Conservation (phyloP, 192 early-diverging fungal species). For the Cladochytrium replicatum region DNA sequence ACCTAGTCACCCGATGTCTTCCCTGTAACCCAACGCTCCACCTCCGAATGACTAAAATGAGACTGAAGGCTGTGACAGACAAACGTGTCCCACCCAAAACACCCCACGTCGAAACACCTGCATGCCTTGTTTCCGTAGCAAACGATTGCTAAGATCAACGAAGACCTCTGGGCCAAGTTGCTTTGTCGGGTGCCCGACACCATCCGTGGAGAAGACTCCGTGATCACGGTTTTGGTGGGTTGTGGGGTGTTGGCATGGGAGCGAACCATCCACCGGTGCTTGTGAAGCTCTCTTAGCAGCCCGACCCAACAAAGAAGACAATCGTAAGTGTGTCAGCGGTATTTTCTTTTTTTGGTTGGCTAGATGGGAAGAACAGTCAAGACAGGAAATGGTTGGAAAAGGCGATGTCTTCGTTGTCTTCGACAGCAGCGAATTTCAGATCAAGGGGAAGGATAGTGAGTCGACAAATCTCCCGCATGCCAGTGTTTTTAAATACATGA, state of each 20-base stretch:
- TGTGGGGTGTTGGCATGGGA: slow-evolving; percentile 41
- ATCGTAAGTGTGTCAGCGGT: slow-evolving; percentile 36
- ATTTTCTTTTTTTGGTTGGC: too few relatives aligned
- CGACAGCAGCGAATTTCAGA: slow-evolving; percentile 37
- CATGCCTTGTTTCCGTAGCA: slow-evolving; percentile 37
- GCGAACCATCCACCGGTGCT: slow-evolving; percentile 38
- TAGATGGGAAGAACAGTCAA: too few relatives aligned
- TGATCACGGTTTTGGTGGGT: slow-evolving; percentile 36
- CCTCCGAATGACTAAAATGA: slow-evolving; percentile 15
- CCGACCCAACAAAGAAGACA: slow-evolving; percentile 21
- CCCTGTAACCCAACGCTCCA: slow-evolving; percentile 27
- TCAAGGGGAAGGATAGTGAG: slow-evolving; percentile 28
- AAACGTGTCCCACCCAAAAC: too few relatives aligned
- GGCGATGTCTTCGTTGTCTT: slow-evolving; percentile 49
- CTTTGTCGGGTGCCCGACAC: slow-evolving; percentile 38
- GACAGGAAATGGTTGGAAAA: slow-evolving; percentile 51
- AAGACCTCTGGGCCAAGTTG: slow-evolving; percentile 32
- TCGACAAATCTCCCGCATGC: not conserved
- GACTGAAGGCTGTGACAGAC: too few relatives aligned
- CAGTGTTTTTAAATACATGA: slow-evolving; percentile 32
- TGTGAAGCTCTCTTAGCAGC: slow-evolving; percentile 19
- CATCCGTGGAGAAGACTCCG: slow-evolving; percentile 32
- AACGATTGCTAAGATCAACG: slow-evolving; percentile 40
- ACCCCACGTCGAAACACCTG: slow-evolving; percentile 35
- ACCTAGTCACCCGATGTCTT: slow-evolving; percentile 28